Evolutionary conservation across 257 asterid genomes (phyloP).

Genomic region (Gentiana straminea): DNA sequence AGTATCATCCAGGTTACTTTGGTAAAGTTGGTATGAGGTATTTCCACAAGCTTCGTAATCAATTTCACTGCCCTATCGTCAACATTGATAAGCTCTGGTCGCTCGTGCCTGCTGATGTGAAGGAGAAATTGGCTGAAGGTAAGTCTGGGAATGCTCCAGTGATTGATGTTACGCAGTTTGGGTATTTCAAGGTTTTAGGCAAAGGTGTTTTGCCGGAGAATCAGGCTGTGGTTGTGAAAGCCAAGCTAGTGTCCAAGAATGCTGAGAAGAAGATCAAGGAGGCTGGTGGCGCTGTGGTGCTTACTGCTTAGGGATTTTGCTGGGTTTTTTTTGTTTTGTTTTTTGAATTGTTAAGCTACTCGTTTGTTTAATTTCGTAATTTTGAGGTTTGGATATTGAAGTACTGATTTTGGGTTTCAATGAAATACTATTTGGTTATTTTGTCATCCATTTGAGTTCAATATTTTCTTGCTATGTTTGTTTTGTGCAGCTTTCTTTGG

Average conservation of each 20-base stretch:
- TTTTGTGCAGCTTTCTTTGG: too few relatives aligned
- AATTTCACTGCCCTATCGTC: conserved; percentile 7
- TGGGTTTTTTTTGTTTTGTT: conserved; percentile 4
- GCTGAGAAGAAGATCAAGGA: conserved; percentile 14
- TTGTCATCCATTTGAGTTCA: not conserved
- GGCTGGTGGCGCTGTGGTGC: conserved; percentile 11
- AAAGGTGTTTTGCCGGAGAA: conserved; percentile 9
- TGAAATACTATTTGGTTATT: conserved; percentile 4
- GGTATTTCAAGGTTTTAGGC: conserved; percentile 51
- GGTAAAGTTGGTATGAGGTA: conserved; percentile 62
- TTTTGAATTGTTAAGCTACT: not conserved
- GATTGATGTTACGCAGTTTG: conserved; percentile 15
- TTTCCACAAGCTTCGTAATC: conserved; percentile 10
- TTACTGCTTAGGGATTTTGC: conserved; percentile 36
- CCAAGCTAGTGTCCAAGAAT: conserved; percentile 7
- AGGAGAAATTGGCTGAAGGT: not conserved
- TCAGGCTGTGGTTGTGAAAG: conserved; percentile 10
- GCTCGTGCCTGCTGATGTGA: conserved; percentile 9
- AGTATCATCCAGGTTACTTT: conserved; percentile 67
- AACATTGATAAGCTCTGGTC: conserved; percentile 11
- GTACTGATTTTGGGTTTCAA: not conserved
- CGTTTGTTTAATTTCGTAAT: not conserved
- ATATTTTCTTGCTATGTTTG: not conserved
- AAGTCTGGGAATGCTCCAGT: conserved; percentile 7
- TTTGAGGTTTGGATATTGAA: conserved; percentile 1